Conservation (phyloP, 2,329 filamentous ascomycete genomes). For the Huntiella abstrusa region DNA sequence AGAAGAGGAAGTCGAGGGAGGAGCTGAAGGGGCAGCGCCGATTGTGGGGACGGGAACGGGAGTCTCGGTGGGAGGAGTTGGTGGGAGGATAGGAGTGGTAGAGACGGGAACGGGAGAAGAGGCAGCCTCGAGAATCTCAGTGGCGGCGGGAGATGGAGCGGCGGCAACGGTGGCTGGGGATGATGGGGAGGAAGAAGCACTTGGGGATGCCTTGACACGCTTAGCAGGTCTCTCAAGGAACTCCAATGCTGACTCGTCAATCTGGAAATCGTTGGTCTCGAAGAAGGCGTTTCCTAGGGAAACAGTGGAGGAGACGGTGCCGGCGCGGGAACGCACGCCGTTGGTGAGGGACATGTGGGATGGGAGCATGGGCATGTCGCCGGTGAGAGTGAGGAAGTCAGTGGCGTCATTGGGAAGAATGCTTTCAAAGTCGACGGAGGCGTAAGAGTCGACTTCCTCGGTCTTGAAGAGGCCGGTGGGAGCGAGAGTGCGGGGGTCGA, state of each 20-base stretch:
- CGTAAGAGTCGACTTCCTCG: slow-evolving; percentile 20
- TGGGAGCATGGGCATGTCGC: slow-evolving; percentile 34
- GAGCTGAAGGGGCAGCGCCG: slow-evolving; percentile 17
- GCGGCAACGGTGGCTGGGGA: slow-evolving; percentile 16
- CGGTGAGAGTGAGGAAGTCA: slow-evolving; percentile 22
- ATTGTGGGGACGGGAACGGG: slow-evolving; percentile 15
- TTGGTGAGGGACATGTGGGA: background rate
- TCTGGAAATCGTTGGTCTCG: slow-evolving; percentile 58
- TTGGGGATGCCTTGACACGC: slow-evolving; percentile 31
- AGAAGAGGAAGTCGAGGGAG: slow-evolving; percentile 18
- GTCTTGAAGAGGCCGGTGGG: slow-evolving; percentile 42
- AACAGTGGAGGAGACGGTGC: slow-evolving; percentile 47
- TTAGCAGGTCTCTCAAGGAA: slow-evolving; percentile 22
- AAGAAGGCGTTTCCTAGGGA: slow-evolving; percentile 61
- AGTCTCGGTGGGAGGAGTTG: background rate
- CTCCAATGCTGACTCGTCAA: slow-evolving; percentile 46
- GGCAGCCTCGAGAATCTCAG: background rate
- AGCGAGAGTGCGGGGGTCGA: slow-evolving; percentile 77
- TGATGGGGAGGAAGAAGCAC: slow-evolving; percentile 24
- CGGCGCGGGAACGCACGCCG: slow-evolving; percentile 48
- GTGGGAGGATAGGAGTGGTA: background rate
- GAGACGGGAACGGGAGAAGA: background rate
- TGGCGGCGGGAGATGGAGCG: slow-evolving; percentile 18
- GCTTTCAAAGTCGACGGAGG: slow-evolving; percentile 20
- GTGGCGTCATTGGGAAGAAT: background rate